A percentile compares a stretch with the other conserved stretches of the same genome.
Conservation (phyloP, 495 filamentous ascomycete genomes). For the Aspergillus affinis region DNA sequence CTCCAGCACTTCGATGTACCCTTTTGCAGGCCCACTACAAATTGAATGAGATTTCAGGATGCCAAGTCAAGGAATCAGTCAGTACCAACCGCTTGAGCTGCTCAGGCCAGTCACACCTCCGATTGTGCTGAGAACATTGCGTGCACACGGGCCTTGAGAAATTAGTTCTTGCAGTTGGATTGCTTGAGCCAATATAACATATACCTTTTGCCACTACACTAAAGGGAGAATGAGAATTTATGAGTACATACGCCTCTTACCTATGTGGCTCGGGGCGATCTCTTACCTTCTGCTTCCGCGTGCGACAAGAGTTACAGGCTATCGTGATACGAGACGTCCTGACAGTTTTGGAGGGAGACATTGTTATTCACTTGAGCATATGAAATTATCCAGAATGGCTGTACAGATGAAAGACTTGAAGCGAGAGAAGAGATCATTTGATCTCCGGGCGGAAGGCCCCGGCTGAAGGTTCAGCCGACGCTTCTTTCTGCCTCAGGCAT, state of each 20-base stretch:
- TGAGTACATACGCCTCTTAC: slow-evolving; percentile 4
- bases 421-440: not conserved
- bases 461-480: slow-evolving; percentile 3
- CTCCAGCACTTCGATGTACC: slow-evolving; percentile 41
- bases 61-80: not conserved
- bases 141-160: slow-evolving; percentile 33
- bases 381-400: not conserved
- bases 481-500: not conserved
- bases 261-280: not conserved
- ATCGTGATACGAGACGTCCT: slow-evolving; percentile 34
- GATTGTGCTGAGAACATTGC: slow-evolving; percentile 37
- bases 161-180: slow-evolving; percentile 1
- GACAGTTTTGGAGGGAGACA: slow-evolving; percentile 21
- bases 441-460: not conserved
- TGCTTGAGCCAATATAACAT: not conserved
- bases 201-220: slow-evolving; percentile 43
- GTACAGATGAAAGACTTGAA: not conserved
- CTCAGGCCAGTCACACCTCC: slow-evolving; percentile 41
- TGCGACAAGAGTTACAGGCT: slow-evolving; percentile 39
- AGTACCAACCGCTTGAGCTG: slow-evolving; percentile 35
- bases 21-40: slow-evolving; percentile 39
- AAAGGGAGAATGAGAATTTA: slow-evolving; percentile 2
- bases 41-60: not conserved
- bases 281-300: slow-evolving; percentile 40
- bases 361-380: not conserved